Base-by-base conservation (phyloP, 176 grass and related monocot species). In the Zea luxurians region DNA sequence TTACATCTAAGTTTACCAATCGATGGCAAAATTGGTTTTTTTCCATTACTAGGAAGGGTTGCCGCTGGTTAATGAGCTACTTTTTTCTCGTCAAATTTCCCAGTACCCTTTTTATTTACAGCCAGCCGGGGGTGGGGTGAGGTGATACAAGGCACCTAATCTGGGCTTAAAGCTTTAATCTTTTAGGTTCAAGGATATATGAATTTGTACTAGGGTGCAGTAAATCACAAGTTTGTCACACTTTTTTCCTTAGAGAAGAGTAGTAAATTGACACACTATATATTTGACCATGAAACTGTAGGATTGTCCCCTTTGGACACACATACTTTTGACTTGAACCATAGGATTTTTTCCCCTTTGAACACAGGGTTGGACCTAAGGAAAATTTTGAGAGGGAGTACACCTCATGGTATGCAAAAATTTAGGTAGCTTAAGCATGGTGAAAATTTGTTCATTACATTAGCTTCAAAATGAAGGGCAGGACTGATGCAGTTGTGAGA, bases 71-170 rank as follows among this genome's bases (percentile, higher is more conserved):
- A 62, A 63, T 42, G 37, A 36, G 36, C 13, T 53, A 8, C 2
- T 78, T 84, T 11, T 27, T 54, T 82, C n/a, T 36, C 18, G 44
- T 9, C 66, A 7, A 74, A 37, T 64, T 65, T 42, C 35, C 54
- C 27, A 74, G 4, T 65, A 4, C 1, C 58, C 58, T n/a, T 34
- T 34, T 35, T 21, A 34, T 21, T 35, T 34, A 12, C 27, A 63
- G n/a, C 17, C 54, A 57, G 17, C 7, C 0, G 3, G 54, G 17
- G 7, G n/a, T n/a, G n/a, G n/a, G n/a, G n/a, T n/a, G n/a, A n/a
- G 6, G 2, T 66, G 8, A 45, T 37, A 20, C 3, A 66, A 37
- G 4, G 71, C 13, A 45, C 8, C 13, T 17, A 45, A 41, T 2
- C 0, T 35, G 11, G 37, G 1, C 17, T 66, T 6, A 12, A 65